Conservation (phyloP, 2,329 filamentous ascomycete genomes). For the Pyricularia sp. region DNA sequence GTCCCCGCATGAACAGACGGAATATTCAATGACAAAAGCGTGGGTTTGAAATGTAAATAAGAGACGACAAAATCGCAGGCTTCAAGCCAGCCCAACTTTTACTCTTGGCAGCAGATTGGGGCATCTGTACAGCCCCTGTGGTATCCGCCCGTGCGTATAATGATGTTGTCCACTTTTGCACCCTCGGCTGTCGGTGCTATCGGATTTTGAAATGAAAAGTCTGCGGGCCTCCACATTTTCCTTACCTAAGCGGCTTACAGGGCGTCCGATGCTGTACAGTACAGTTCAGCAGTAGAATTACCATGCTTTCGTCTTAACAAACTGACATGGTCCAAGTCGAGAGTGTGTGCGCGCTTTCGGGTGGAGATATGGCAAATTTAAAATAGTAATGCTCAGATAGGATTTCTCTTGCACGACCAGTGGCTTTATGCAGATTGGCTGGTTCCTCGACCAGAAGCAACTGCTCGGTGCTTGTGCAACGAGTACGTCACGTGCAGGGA, state of each 20-base stretch:
- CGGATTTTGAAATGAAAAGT: not conserved
- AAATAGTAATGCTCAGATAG: not conserved
- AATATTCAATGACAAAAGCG: not conserved
- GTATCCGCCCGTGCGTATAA: not conserved
- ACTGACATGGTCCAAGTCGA: not conserved
- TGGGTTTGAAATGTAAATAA: not conserved
- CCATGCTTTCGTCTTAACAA: not conserved
- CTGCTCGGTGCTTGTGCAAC: not conserved
- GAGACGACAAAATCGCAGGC: not conserved
- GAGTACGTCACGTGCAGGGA: not conserved
- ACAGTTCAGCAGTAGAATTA: not conserved
- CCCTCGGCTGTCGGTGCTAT: not conserved
- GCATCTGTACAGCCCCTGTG: not conserved
- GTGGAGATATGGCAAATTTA: not conserved
- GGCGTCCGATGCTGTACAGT: not conserved
- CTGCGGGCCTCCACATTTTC: not conserved
- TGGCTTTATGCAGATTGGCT: not conserved
- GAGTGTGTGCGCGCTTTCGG: too few relatives aligned
- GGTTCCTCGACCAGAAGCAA: not conserved
- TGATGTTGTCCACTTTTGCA: not conserved
- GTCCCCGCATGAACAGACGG: not conserved
- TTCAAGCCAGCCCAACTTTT: not conserved
- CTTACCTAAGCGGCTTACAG: not conserved
- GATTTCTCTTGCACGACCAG: too few relatives aligned
- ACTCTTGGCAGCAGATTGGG: not conserved